These are phyloP conservation scores for Paraconiothyrium sp. DNA, from an alignment of 2,329 filamentous ascomycete species.

Conservation along the genomic window DNA sequence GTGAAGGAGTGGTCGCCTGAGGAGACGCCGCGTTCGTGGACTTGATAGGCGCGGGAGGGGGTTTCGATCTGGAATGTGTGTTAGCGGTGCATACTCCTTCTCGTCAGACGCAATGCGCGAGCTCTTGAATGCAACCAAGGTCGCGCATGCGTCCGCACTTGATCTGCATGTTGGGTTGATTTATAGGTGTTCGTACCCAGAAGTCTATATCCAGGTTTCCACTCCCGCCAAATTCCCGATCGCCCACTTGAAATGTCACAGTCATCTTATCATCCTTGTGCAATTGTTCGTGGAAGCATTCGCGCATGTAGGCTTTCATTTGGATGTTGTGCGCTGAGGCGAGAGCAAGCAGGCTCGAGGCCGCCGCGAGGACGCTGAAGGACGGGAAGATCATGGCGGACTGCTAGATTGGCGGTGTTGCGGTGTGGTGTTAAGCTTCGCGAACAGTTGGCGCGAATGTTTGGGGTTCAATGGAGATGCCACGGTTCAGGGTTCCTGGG, in stretches of 20 bases:
- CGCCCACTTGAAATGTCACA: constrained; percentile 97
- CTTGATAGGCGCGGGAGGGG: constrained; percentile 77
- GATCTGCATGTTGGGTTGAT: constrained; percentile 3
- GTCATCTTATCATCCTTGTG: constrained; percentile 98
- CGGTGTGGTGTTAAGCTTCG: constrained; percentile 14
- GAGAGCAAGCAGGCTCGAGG: constrained; percentile 69
- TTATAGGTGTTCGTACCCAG: constrained; percentile 72
- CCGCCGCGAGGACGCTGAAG: constrained; percentile 50
- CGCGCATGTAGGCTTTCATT: constrained; percentile 88
- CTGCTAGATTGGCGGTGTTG: constrained; percentile 25
- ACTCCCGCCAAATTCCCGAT: constrained; percentile 92
- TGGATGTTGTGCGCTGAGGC: constrained; percentile 92
- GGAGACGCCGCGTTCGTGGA: constrained; percentile 81
- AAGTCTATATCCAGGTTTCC: constrained; percentile 98
- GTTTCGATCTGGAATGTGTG: constrained; percentile 72
- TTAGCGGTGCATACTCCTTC: not conserved
- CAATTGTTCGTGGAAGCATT: constrained; percentile 96
- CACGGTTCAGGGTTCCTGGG: constrained; percentile 22
- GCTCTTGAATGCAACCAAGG: too few relatives aligned
- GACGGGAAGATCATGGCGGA: constrained; percentile 46
- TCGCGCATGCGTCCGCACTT: not conserved
- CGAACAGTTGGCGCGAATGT: constrained; percentile 15
- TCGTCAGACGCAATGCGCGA: not conserved
- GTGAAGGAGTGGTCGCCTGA: constrained; percentile 94
- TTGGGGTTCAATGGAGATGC: constrained; percentile 39